These are phyloP conservation scores for Diplocarpon rosae DNA, from an alignment of 2,329 filamentous ascomycete genomes.

Conservation along the genomic window DNA sequence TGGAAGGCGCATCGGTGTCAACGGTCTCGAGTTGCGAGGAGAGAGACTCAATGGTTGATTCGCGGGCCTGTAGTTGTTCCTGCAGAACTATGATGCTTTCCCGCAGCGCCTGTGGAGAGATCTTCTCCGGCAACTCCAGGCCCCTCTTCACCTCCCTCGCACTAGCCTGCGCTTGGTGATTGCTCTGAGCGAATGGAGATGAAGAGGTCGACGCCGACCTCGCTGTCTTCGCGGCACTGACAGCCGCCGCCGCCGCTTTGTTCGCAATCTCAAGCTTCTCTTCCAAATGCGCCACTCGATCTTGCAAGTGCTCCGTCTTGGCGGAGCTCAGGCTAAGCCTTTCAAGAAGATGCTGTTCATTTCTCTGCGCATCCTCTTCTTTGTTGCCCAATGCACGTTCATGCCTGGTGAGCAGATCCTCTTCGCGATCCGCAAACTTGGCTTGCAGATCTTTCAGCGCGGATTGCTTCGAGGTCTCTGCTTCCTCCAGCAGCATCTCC, in stretches of 20 bases:
- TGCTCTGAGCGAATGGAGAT: constrained; percentile 2
- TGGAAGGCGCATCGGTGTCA: constrained; percentile 67
- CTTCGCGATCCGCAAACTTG: constrained; percentile 57
- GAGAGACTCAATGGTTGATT: constrained; percentile 78
- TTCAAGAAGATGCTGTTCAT: constrained; percentile 70
- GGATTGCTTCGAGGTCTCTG: constrained; percentile 54
- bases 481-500: constrained; percentile 77
- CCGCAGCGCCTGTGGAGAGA: constrained; percentile 86
- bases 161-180: constrained; percentile 26
- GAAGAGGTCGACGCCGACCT: constrained; percentile 17
- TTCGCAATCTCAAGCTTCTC: constrained; percentile 87
- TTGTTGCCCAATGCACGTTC: constrained; percentile 62
- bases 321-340: constrained; percentile 72
- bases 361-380: constrained; percentile 69
- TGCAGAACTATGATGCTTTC: constrained; percentile 95
- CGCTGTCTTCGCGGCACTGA: constrained; percentile 23
- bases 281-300: constrained; percentile 74
- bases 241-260: constrained; percentile 53
- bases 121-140: constrained; percentile 61
- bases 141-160: constrained; percentile 19
- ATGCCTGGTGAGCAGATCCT: constrained; percentile 66
- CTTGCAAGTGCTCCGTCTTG: constrained; percentile 76
- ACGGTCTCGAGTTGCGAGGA: constrained; percentile 58
- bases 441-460: constrained; percentile 38
- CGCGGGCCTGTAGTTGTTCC: constrained; percentile 90